A percentile compares a stretch with the other conserved stretches of the same genome.
Conservation (phyloP, 2,329 filamentous ascomycete genomes). For the Penicillium sp. region DNA sequence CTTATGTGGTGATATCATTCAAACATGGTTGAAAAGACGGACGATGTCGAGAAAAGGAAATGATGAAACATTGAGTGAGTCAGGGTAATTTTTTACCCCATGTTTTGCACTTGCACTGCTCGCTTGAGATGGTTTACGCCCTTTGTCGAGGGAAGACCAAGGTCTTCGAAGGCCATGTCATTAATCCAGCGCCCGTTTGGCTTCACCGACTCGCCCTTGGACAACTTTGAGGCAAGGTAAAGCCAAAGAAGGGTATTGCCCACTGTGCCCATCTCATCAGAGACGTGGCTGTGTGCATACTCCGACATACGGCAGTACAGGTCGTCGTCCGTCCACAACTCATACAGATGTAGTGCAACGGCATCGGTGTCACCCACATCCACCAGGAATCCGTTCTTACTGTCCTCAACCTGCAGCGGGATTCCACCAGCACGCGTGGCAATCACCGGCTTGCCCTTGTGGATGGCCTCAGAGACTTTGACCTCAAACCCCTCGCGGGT, state of each 20-base stretch:
- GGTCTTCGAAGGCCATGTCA: slow-evolving; percentile 68
- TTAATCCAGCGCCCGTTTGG: slow-evolving; percentile 69
- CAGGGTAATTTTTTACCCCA: slow-evolving; percentile 15
- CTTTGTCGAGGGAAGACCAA: slow-evolving; percentile 57
- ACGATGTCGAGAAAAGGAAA: background rate
- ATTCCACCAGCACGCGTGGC: slow-evolving; percentile 76
- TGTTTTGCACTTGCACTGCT: slow-evolving; percentile 28
- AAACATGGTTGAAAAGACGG: background rate
- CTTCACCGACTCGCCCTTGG: slow-evolving; percentile 56
- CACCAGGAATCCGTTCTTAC: slow-evolving; percentile 72
- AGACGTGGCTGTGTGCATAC: slow-evolving; percentile 66
- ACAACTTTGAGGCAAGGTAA: slow-evolving; percentile 69
- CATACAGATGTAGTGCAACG: slow-evolving; percentile 65
- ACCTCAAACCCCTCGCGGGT: slow-evolving; percentile 83
- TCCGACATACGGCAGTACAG: slow-evolving; percentile 66
- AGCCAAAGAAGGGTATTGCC: slow-evolving; percentile 76
- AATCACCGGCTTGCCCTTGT: slow-evolving; percentile 76
- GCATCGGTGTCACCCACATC: slow-evolving; percentile 67
- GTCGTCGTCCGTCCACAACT: slow-evolving; percentile 64
- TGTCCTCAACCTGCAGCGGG: slow-evolving; percentile 71
- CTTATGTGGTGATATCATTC: background rate
- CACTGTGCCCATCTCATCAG: slow-evolving; percentile 78
- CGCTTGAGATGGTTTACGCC: slow-evolving; percentile 60
- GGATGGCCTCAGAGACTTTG: slow-evolving; percentile 79
- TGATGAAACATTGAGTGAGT: background rate